These are phyloP conservation scores for Pterulicium gracile DNA, from an alignment of 1,284 basidiomycete genomes.

Conservation along the genomic window DNA sequence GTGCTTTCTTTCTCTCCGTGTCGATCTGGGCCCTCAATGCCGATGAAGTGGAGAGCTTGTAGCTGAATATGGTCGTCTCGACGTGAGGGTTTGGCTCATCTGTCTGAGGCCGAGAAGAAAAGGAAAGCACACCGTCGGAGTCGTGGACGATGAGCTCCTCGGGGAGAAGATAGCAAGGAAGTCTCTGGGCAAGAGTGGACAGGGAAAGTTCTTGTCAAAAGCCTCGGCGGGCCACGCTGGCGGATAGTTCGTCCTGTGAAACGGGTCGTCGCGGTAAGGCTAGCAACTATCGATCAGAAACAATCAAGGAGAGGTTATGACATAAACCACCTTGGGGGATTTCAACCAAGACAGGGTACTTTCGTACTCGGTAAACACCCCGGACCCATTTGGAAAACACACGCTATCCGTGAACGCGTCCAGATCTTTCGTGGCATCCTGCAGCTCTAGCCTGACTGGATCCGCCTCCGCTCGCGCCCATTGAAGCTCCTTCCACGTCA, in stretches of 20 bases:
- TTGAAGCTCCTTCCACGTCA: constrained; percentile 2
- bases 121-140: constrained; percentile 13
- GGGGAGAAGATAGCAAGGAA: constrained; percentile 15
- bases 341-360: too few relatives aligned
- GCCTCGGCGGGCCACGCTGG: constrained; percentile 9
- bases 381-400: not conserved
- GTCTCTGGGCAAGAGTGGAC: constrained; percentile 10
- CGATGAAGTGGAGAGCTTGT: constrained; percentile 11
- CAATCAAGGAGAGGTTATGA: not conserved
- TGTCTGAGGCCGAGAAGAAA: too few relatives aligned
- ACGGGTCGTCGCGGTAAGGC: constrained; percentile 5
- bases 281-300: not conserved
- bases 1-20: constrained; percentile 3
- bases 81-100: not conserved
- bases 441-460: not conserved
- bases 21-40: constrained; percentile 2
- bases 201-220: constrained; percentile 8
- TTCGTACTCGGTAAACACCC: not conserved
- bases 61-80: constrained; percentile 8
- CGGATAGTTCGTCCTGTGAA: constrained; percentile 9
- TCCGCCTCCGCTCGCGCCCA: not conserved
- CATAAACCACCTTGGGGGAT: not conserved
- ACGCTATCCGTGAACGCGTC: not conserved
- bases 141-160: constrained; percentile 18
- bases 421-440: not conserved